Conservation (phyloP, 2,329 filamentous ascomycete genomes). For the Diaporthe humulicola region DNA sequence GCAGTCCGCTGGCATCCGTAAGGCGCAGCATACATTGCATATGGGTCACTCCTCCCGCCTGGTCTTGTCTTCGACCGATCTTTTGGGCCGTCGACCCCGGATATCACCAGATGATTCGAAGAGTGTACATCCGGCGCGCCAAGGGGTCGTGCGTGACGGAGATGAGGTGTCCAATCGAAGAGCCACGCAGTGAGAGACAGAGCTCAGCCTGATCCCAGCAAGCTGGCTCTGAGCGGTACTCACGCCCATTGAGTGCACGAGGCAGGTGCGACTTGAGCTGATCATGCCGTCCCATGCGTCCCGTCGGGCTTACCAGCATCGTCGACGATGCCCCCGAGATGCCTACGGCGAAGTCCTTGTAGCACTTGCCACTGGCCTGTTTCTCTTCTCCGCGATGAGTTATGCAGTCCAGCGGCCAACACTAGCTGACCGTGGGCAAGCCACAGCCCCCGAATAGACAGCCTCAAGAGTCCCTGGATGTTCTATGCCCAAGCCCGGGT, state of each 20-base stretch:
- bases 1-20: conserved; percentile 12
- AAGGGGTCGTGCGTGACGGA: conserved; percentile 10
- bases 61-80: neutral
- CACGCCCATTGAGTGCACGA: neutral
- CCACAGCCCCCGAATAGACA: neutral
- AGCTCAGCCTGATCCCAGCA: neutral
- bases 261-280: neutral
- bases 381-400: neutral
- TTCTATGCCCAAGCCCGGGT: neutral
- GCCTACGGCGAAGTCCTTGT: neutral
- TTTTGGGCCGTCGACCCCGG: neutral
- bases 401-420: neutral
- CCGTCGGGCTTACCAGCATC: neutral
- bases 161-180: conserved; percentile 24
- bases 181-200: neutral
- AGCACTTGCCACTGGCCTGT: conserved; percentile 21
- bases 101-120: neutral
- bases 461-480: neutral
- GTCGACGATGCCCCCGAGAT: neutral
- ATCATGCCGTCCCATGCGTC: neutral
- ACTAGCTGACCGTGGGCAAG: conserved; percentile 7
- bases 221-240: neutral
- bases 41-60: neutral
- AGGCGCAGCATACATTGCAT: neutral
- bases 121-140: neutral